phyloP scores from a whole-genome alignment of 2,329 filamentous ascomycete species.

The Ambrosiella xylebori region DNA sequence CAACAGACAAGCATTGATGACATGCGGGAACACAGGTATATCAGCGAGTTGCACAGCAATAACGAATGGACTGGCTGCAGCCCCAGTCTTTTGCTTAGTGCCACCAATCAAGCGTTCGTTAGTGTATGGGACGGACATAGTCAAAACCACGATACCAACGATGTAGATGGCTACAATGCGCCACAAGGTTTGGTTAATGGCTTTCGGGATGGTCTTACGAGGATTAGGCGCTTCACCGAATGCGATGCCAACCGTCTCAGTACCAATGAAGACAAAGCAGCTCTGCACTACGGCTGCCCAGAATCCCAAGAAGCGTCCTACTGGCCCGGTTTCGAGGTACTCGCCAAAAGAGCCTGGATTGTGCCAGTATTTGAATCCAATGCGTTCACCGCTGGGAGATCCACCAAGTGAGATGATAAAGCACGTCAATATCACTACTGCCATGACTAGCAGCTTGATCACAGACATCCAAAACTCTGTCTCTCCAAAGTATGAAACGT shows the following conservation, averaged over 20 bases:
- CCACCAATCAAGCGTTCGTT: constrained; percentile 13
- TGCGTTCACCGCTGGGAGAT: constrained; percentile 21
- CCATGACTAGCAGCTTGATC: constrained; percentile 27
- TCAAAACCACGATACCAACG: constrained; percentile 15
- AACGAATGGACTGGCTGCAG: constrained; percentile 16
- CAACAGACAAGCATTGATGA: constrained; percentile 16
- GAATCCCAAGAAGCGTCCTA: constrained; percentile 24
- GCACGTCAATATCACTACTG: constrained; percentile 22
- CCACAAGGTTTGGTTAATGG: constrained; percentile 17
- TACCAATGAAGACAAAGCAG: constrained; percentile 23
- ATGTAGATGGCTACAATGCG: constrained; percentile 17
- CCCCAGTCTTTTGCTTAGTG: background rate
- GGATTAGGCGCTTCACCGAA: constrained; percentile 17
- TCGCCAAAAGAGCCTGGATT: constrained; percentile 26
- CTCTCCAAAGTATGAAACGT: constrained; percentile 27
- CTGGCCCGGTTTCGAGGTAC: constrained; percentile 19
- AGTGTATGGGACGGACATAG: constrained; percentile 17
- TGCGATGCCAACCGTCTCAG: constrained; percentile 13
- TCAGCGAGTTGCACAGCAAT: constrained; percentile 15
- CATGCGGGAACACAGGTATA: constrained; percentile 14
- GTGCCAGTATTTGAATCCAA: constrained; percentile 28
- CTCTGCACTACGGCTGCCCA: constrained; percentile 24
- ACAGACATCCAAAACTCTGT: constrained; percentile 31
- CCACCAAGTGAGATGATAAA: constrained; percentile 25
- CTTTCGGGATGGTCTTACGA: constrained; percentile 15